Percentiles rank a stretch among this genome's conserved stretches.
phyloP scores from a whole-genome alignment of 306 rosid genomes.

The Neltuma alba region DNA sequence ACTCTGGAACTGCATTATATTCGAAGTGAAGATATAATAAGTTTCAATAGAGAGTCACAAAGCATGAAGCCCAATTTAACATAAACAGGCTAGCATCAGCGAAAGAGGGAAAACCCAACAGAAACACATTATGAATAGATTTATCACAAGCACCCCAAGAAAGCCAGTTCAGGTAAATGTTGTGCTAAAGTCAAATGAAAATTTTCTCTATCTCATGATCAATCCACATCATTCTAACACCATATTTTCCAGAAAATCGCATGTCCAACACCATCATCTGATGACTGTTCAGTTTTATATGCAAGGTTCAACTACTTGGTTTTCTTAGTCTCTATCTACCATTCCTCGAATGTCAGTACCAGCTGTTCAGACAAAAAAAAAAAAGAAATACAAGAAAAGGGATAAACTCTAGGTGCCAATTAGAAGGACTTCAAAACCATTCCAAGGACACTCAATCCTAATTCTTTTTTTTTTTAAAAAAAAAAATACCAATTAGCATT shows the following conservation, averaged over 20 bases:
- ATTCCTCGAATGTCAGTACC: conserved; percentile 2
- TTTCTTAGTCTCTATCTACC: background rate
- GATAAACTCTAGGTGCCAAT: background rate
- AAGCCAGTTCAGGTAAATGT: background rate
- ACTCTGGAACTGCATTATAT: conserved; percentile 72
- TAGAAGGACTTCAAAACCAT: background rate
- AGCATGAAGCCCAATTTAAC: background rate
- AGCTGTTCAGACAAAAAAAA: background rate
- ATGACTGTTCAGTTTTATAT: background rate
- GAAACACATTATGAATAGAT: background rate
- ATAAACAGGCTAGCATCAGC: background rate
- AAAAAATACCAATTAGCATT: background rate
- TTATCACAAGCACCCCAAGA: background rate
- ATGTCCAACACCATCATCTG: conserved; percentile 1
- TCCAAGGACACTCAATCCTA: conserved; percentile 2
- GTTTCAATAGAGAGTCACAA: conserved; percentile 28
- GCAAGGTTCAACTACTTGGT: background rate
- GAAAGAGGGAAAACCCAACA: background rate
- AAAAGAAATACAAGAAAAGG: too few species aligned
- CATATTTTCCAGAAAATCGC: background rate
- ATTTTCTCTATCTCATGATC: conserved; percentile 12
- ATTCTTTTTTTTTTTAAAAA: too few species aligned
- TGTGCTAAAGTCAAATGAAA: background rate
- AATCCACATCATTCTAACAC: background rate
- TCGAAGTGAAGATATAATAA: conserved; percentile 35